Evolutionary conservation across 495 filamentous ascomycete species (phyloP).

Genomic region (Neurospora pannonica): DNA sequence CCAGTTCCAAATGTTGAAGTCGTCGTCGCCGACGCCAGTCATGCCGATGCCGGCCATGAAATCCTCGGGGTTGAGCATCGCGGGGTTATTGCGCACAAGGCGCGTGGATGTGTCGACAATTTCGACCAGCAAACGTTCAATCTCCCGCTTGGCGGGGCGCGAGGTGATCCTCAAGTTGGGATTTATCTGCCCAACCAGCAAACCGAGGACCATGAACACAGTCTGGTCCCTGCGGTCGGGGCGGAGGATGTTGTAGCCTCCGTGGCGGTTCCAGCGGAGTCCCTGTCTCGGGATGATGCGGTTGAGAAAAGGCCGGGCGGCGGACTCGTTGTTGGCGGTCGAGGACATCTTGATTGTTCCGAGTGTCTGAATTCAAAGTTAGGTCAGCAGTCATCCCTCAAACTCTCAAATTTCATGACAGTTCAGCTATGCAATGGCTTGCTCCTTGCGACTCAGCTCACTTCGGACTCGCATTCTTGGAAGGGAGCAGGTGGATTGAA

Average conservation of each 20-base stretch:
- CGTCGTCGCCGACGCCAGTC: neutral
- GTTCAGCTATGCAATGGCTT: too few species aligned
- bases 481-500: too few species aligned
- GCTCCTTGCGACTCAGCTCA: too few species aligned
- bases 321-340: too few species aligned
- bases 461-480: too few species aligned
- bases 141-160: neutral
- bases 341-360: too few species aligned
- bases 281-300: too few species aligned
- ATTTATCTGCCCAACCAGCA: neutral
- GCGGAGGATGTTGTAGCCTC: neutral
- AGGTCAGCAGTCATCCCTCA: too few species aligned
- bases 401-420: too few species aligned
- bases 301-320: too few species aligned
- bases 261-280: too few species aligned
- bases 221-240: neutral
- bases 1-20: neutral
- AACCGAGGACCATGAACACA: neutral
- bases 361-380: too few species aligned
- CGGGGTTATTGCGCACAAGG: neutral
- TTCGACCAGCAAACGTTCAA: neutral
- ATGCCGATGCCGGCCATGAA: neutral
- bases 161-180: neutral
- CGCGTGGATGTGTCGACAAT: neutral
- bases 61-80: neutral